Evolutionary conservation across 805 yeast species (phyloP), one percentile per base, ranked within the genome.

Genomic region (Ogataea angusta): DNA sequence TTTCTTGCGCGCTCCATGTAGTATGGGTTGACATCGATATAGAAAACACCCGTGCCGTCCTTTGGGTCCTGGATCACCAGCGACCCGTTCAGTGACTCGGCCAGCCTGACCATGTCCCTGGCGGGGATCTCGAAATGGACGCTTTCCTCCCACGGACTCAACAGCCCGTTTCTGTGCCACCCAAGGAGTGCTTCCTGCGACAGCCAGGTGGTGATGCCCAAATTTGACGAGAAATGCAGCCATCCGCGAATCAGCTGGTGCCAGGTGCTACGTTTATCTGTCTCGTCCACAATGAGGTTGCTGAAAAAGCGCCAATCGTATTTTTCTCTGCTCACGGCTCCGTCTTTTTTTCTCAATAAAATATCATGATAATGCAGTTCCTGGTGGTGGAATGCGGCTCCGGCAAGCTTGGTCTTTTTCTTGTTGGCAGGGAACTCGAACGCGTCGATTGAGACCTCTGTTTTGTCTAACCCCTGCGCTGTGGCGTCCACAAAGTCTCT

Each of bases 301-400:
- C 69, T 71, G 68, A 80, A 82, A 50, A 79, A 81, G 44, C 86
- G 68, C 84, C 85, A 80, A 57, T 82, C 88, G 51, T 80, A 80
- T 39, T 59, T 66, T 61, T 70, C 60, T 26, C 58, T 64, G 17
- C 46, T 30, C 10, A 57, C 60, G 3, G 52, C 52, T 50, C 64
- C 66, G 33, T 58, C 54, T 19, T 54, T 56, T 34, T 64, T 57
- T 26, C 53, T 45, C 19, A 56, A 50, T 24, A 60, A 53, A 12
- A 63, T 47, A 39, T 67, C 56, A 38, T 60, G 46, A 46, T 64
- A 67, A 46, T 67, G 63, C 24, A 54, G 53, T 14, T 59, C 54
- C 28, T 53, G 52, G n/a, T 53, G 40, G 22, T 45, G 52, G 41
- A 58, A 53, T 4, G 70, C 70, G n/a, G 49, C 45, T 31, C 51